Evolutionary conservation across 2,329 filamentous ascomycete species (phyloP).

Genomic region (Botrytis tulipae): DNA sequence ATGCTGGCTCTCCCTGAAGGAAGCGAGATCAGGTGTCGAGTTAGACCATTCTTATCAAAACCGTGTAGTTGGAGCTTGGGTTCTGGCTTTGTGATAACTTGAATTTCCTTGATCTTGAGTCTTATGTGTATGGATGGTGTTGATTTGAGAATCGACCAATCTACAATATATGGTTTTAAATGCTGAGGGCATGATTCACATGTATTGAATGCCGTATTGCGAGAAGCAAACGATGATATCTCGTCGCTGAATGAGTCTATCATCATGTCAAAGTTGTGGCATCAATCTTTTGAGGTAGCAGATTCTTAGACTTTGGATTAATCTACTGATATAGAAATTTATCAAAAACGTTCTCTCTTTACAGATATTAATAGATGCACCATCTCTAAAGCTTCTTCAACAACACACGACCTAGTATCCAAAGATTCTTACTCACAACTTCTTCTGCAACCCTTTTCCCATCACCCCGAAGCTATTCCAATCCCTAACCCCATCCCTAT

Average conservation of each 20-base stretch:
- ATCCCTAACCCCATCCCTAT: background rate
- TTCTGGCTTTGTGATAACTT: no score
- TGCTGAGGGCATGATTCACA: background rate
- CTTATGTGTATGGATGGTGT: background rate
- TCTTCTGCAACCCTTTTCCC: background rate
- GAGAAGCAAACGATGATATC: background rate
- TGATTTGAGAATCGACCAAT: background rate
- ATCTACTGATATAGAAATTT: background rate
- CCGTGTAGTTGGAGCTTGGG: no score
- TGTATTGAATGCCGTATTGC: background rate
- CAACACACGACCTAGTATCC: no score
- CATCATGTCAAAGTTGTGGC: background rate
- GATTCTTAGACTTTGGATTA: background rate
- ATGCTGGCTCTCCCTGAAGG: background rate
- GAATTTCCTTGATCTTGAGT: background rate
- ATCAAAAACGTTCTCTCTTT: background rate
- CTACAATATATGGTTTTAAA: background rate
- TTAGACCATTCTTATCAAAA: background rate
- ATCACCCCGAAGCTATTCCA: background rate
- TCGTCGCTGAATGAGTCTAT: background rate
- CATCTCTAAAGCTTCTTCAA: background rate
- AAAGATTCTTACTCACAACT: background rate
- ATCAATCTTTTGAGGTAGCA: background rate
- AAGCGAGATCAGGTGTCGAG: background rate
- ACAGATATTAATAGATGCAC: accelerated